Percentiles rank a stretch among this genome's conserved stretches.
Evolutionary conservation across 306 rosid genomes (phyloP).

Genomic region (Vigna unguiculata): DNA sequence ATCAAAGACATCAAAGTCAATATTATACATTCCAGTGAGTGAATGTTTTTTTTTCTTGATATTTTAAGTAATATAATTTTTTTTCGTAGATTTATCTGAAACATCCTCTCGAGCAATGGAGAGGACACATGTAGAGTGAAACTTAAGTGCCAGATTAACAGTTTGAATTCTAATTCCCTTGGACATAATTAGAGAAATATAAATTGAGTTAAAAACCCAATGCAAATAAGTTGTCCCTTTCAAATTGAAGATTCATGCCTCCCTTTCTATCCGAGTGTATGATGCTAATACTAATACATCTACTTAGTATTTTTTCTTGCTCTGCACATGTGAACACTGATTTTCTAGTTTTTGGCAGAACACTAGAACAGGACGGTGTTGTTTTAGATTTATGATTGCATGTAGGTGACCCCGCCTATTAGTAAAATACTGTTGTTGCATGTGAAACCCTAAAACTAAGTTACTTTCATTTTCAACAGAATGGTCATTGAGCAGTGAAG

Average conservation of each 20-base stretch:
- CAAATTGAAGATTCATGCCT: slow-evolving; percentile 37
- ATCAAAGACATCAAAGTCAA: slow-evolving; percentile 68
- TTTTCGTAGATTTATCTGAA: slow-evolving; percentile 24
- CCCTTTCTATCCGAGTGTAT: slow-evolving; percentile 21
- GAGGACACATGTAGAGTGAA: slow-evolving; percentile 21
- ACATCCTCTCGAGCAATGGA: slow-evolving; percentile 24
- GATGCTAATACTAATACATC: slow-evolving; percentile 11
- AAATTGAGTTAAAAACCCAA: slow-evolving; percentile 5
- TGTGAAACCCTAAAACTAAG: slow-evolving; percentile 13
- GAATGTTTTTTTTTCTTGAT: slow-evolving; percentile 8
- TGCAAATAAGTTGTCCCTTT: slow-evolving; percentile 14
- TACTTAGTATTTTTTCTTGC: background rate
- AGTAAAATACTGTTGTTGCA: background rate
- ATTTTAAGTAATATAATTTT: slow-evolving; percentile 17
- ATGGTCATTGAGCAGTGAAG: background rate
- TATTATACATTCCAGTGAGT: slow-evolving; percentile 77
- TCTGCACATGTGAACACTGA: slow-evolving; percentile 2
- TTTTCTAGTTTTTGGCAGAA: background rate
- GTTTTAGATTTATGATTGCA: background rate
- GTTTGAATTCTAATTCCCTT: slow-evolving; percentile 13
- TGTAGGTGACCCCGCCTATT: background rate
- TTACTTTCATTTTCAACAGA: background rate
- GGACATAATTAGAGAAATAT: slow-evolving; percentile 22
- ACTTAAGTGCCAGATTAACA: background rate
- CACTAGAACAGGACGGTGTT: background rate